Base-by-base conservation (phyloP, 345 rosid genomes). In the Eucalyptus pumila region DNA sequence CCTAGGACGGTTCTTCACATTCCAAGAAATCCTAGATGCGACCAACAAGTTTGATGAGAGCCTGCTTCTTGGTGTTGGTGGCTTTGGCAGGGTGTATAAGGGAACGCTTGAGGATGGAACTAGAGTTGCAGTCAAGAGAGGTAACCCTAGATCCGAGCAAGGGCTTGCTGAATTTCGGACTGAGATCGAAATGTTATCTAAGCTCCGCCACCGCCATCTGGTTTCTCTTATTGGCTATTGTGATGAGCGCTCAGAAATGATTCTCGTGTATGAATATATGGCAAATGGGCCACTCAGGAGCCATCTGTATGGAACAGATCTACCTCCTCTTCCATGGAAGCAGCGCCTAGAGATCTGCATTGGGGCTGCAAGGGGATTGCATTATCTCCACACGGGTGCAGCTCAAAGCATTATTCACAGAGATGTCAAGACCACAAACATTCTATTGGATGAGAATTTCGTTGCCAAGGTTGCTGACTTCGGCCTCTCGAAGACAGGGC, bases 401-500 rank as follows among this genome's bases (percentile, higher is more conserved):
- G 93, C 97, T 52, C 99, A 97, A 90, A 97, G 99, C 94, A 96
- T 98, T 87, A 98, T 98, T 89, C 99, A 98, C 91, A 96, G 99
- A 4, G 99, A 98, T 76, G 99, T 97, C 90, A 98, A 98, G 93
- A 98, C 99, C 32, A 98, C 99, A 6, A 98, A 98, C 88, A 98
- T 98, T 91, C 96, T 98, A 67, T 92, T 98, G 81, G 99, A 98
- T 52, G 99, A 98, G 92, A 97, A 92, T 87, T 93, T 96, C 83
- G 99, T 97, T 1, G 99, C 99, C 49, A 98, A 98, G 91, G 99
- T 98, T 34, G 99, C 99, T 14, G 99, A 98, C 90, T 98, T 98
- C 40, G 99, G 99, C 26, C 97, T 98, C 67, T 98, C 99, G 16
- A 98, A 98, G 95, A 91, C 99, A 8, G 99, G 99, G 11, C 99